Evolutionary conservation across 2,329 filamentous ascomycete species (phyloP).

Genomic region (Eutypella sp.): DNA sequence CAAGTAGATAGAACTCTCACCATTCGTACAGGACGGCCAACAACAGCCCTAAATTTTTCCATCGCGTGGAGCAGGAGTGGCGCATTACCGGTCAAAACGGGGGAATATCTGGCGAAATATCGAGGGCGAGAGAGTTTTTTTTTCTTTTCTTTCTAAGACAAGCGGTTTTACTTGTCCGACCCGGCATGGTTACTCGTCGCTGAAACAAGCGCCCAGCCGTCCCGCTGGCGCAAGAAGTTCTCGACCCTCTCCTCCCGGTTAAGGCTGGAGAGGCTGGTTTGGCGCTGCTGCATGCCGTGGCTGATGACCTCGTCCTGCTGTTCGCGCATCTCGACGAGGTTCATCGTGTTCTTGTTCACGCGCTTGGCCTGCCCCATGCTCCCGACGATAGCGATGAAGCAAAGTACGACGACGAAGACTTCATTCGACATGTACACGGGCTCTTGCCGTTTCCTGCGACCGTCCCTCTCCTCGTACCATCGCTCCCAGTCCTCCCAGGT

Average conservation of each 20-base stretch:
- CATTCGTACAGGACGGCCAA: no score
- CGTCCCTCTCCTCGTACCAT: slow-evolving; percentile 58
- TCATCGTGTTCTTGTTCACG: slow-evolving; percentile 56
- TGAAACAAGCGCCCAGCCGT: slow-evolving; percentile 33
- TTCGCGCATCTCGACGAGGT: slow-evolving; percentile 61
- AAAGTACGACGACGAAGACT: slow-evolving; percentile 68
- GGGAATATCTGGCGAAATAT: no score
- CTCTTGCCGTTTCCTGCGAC: slow-evolving; percentile 41
- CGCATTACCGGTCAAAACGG: no score
- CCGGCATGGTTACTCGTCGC: slow-evolving; percentile 2
- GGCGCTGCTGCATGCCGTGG: slow-evolving; percentile 50
- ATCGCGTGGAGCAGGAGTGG: no score
- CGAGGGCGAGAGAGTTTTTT: neutral
- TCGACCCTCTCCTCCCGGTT: slow-evolving; percentile 65
- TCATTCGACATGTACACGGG: slow-evolving; percentile 71
- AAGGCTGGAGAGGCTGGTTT: slow-evolving; percentile 47
- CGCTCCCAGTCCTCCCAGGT: slow-evolving; percentile 98
- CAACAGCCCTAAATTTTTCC: no score
- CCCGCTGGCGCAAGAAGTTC: slow-evolving; percentile 70
- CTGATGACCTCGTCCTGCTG: slow-evolving; percentile 63
- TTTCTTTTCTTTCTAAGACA: no score
- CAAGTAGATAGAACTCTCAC: no score
- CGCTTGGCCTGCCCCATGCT: slow-evolving; percentile 68
- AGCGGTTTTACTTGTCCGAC: no score
- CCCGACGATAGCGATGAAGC: slow-evolving; percentile 64